phyloP scores from a whole-genome alignment of 2,329 filamentous ascomycete genomes.

The Didymella arachidicola region DNA sequence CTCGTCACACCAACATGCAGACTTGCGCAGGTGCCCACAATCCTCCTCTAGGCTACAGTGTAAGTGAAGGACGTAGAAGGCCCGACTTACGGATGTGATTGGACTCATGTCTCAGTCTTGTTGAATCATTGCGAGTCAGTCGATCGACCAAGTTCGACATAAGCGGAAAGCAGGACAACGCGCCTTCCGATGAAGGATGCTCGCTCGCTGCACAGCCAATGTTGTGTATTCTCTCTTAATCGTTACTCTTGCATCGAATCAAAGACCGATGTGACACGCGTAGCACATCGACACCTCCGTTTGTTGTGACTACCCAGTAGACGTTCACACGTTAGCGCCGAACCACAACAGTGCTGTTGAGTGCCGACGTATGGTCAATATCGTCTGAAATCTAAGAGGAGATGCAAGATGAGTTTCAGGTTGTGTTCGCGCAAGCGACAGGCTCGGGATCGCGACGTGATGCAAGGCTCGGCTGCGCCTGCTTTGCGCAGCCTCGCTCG shows the following conservation, averaged over 20 bases:
- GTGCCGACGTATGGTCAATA: not conserved
- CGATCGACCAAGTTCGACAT: not conserved
- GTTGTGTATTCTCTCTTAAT: too few relatives aligned
- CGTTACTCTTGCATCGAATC: not conserved
- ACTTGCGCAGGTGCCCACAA: not conserved
- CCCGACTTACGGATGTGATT: not conserved
- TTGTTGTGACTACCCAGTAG: not conserved
- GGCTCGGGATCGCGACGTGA: not conserved
- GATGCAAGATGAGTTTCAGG: not conserved
- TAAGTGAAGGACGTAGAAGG: not conserved
- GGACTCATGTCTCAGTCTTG: not conserved
- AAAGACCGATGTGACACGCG: not conserved
- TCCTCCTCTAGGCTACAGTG: not conserved
- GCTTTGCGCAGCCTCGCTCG: not conserved
- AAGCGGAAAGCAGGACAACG: too few relatives aligned
- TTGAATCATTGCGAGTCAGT: not conserved
- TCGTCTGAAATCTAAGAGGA: not conserved
- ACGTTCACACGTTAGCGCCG: not conserved
- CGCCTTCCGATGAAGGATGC: too few relatives aligned
- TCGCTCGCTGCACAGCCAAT: too few relatives aligned
- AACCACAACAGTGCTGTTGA: not conserved
- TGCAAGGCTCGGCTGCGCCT: not conserved
- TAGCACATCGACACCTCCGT: not conserved
- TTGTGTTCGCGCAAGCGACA: not conserved
- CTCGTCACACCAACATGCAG: too few relatives aligned